A percentile compares a stretch with the other conserved stretches of the same genome.
Evolutionary conservation across 257 asterid genomes (phyloP).

Genomic region (Solanum chmielewskii): DNA sequence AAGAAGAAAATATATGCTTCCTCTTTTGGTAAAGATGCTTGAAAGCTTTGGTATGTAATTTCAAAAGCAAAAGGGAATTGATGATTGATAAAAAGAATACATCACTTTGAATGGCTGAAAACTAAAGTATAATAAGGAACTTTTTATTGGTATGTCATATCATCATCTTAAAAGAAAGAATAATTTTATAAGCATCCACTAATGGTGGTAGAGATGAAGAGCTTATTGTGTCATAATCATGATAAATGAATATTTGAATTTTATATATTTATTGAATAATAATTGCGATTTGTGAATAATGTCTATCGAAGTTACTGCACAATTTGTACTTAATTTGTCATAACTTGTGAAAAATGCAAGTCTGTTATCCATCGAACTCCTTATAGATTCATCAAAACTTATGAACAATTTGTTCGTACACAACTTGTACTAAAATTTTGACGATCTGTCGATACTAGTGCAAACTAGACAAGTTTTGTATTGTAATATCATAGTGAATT

Average conservation of each 20-base stretch:
- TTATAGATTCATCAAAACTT: neutral
- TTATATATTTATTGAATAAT: neutral
- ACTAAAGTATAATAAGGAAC: neutral
- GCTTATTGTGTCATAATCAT: neutral
- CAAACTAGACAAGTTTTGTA: neutral
- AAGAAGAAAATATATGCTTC: neutral
- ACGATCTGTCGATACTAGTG: neutral
- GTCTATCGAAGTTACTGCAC: neutral
- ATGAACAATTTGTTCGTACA: neutral
- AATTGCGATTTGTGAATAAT: neutral
- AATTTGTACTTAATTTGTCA: neutral
- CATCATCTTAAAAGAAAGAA: neutral
- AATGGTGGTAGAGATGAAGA: neutral
- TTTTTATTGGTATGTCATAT: neutral
- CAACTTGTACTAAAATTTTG: neutral
- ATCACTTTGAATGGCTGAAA: neutral
- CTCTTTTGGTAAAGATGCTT: neutral
- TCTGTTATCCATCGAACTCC: neutral
- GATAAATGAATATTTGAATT: neutral
- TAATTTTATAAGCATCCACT: neutral
- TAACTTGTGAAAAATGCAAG: neutral
- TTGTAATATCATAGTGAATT: neutral
- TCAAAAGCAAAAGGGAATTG: neutral
- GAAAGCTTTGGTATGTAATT: neutral
- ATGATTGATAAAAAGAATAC: neutral